Evolutionary conservation across 2,329 filamentous ascomycete genomes (phyloP), one percentile per base, ranked within the genome.

Genomic region (Botrytis porri): DNA sequence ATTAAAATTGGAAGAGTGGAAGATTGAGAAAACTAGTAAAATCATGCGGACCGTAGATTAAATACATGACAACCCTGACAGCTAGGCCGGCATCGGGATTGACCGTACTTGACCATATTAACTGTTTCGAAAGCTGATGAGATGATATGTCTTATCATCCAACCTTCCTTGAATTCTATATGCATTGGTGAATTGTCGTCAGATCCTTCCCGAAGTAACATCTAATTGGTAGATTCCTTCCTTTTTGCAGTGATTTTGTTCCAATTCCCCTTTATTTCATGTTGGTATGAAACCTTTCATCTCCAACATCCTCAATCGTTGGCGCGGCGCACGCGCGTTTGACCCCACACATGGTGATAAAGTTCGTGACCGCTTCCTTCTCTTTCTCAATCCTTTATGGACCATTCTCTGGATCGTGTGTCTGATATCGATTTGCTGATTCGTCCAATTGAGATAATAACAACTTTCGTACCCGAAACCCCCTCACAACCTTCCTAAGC

Each of bases 321-420:
- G 57, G 57, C 29, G 16, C 37, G n/a, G 69, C 62, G 69, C 69
- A 71, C 70, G 25, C 61, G 48, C 70, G 51, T 60, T 72, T 66
- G 39, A 57, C 70, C 70, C 70, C 70, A 72, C 62, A 35, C 32
- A 57, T 10, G 29, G n/a, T 51, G 35, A 37, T 60, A 57, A 35
- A 45, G 22, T 29, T 72, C 48, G 48, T 43, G 29, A 72, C 70
- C 70, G 62, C 70, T 60, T 41, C 25, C 18, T 67, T 57, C 37
- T 57, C 37, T 2, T 65, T 57, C 39, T 6, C 25, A 41, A 9
- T 67, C 18, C 48, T 32, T 5, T 8, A 41, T 25, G 35, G 18
- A 57, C 22, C 25, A 12, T 57, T 16, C 10, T n/a, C 22, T 29
- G 29, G 41, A 67, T 67, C 65, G 32, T 67, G 48, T 41, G 29